Evolutionary conservation across 768 basidiomycete genomes (phyloP), one percentile per base, ranked within the genome.

Genomic region (Termitomyces sp.): DNA sequence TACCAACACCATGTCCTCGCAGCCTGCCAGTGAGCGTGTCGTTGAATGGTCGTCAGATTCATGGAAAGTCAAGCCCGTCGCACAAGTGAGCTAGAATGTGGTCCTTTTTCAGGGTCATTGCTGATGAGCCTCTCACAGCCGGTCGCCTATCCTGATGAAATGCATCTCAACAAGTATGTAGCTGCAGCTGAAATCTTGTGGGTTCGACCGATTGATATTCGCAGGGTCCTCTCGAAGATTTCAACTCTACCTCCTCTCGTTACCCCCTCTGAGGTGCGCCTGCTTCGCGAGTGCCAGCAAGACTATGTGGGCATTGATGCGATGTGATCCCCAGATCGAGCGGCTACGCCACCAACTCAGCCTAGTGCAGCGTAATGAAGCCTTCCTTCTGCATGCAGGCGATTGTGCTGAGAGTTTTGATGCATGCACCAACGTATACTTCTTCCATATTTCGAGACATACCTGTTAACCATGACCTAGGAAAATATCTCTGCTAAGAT

Each of bases 331-430:
- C 18, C 58, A 91, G 91, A 89, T 93, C 68, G 90, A 93, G 69
- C 82, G 93, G 10, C 79, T 98, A 55, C 82, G 93, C 50, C 79
- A 86, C 67, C 93, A 95, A 61, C 77, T 98, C 20, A 75, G 79
- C 34, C 84, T 84, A 36, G 94, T 95, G 3, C 89, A 97, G 64
- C 80, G 80, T 20, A 91, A 93, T 61, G 85, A 95, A 66, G 94
- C 93, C 0, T 98, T 99, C 73, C 79, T 99, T 37, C 81, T 99
- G 2, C 97, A 99, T 61, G 97, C 97, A 0, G 97, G 97, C 2
- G 97, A 99, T 67, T 99, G 97, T 66, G 95, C 93, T n/a, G 93
- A 95, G 71, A 89, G 91, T 69, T 95, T 96, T 66, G 89, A 91
- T 64, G 93, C 92, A 0, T 95, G 93, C 69, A 93, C 91, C 0